A percentile compares a stretch with the other conserved stretches of the same genome.
Evolutionary conservation across 1,284 basidiomycete genomes (phyloP).

Genomic region (Farysia itapuensis): DNA sequence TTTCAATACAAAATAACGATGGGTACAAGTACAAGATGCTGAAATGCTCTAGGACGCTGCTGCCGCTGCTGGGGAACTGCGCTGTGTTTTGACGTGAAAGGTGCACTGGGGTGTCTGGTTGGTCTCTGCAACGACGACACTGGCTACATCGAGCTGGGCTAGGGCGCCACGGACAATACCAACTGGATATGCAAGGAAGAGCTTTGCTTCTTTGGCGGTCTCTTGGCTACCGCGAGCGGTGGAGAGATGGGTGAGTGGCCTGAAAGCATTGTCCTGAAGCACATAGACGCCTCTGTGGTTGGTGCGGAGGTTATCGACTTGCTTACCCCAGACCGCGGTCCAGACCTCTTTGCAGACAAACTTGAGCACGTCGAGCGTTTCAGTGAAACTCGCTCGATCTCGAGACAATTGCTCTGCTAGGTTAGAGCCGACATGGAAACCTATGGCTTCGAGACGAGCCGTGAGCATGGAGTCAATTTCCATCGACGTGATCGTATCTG

Average conservation of each 20-base stretch:
- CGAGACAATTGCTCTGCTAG: slow-evolving; percentile 78
- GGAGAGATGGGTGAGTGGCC: slow-evolving; percentile 76
- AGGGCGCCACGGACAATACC: slow-evolving; percentile 47
- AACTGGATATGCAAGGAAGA: slow-evolving; percentile 41
- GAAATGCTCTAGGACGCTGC: neutral
- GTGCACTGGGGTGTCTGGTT: slow-evolving; percentile 40
- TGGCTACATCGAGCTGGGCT: slow-evolving; percentile 41
- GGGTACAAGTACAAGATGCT: slow-evolving; percentile 1
- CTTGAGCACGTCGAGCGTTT: slow-evolving; percentile 87
- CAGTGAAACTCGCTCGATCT: slow-evolving; percentile 73
- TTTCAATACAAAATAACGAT: neutral
- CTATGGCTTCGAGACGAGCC: slow-evolving; percentile 76
- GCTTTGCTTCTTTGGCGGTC: slow-evolving; percentile 63
- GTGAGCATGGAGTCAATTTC: slow-evolving; percentile 72
- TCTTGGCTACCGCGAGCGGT: slow-evolving; percentile 75
- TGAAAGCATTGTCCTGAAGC: slow-evolving; percentile 85
- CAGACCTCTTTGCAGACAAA: slow-evolving; percentile 96
- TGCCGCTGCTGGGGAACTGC: slow-evolving; percentile 1
- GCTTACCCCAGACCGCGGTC: slow-evolving; percentile 83
- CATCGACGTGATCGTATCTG: neutral
- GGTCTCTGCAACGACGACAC: slow-evolving; percentile 44
- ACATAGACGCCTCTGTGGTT: slow-evolving; percentile 94
- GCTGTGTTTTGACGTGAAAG: slow-evolving; percentile 49
- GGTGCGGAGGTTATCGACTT: slow-evolving; percentile 90
- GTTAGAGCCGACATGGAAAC: slow-evolving; percentile 81